A percentile compares a stretch with the other conserved stretches of the same genome.
phyloP scores from a whole-genome alignment of 31 red algal genomes.

The Asparagopsis taxiformis region DNA sequence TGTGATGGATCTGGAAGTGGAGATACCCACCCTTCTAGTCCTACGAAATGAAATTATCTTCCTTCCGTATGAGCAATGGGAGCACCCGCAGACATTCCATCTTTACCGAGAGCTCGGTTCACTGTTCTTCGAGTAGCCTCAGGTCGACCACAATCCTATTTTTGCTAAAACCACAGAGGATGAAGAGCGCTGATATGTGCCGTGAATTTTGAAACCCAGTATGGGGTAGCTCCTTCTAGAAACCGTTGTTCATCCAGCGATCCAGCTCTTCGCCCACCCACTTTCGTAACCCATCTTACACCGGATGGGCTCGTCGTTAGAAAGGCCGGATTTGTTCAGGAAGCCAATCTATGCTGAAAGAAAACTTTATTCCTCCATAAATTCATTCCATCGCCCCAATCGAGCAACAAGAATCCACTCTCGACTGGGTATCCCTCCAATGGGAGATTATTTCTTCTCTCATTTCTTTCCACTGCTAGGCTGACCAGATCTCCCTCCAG shows the following conservation, averaged over 20 bases:
- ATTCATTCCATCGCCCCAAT: not conserved
- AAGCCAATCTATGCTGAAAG: not conserved
- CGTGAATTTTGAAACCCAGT: not conserved
- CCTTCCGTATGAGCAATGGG: not conserved
- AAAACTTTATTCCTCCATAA: not conserved
- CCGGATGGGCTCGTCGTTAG: not conserved
- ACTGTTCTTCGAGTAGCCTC: not conserved
- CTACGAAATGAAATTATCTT: not conserved
- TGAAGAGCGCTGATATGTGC: not conserved
- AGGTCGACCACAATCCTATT: not conserved
- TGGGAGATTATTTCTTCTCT: not conserved
- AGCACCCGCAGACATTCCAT: not conserved
- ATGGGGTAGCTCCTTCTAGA: not conserved
- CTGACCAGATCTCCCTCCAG: not conserved
- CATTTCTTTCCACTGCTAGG: not conserved
- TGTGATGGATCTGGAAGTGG: not conserved
- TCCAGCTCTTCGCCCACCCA: not conserved
- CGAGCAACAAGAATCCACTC: not conserved
- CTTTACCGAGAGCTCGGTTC: not conserved
- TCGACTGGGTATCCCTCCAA: not conserved
- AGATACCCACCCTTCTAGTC: conserved; percentile 1
- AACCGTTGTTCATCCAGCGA: not conserved
- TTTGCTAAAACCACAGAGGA: not conserved
- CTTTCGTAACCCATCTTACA: not conserved
- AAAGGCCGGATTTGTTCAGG: not conserved